Evolutionary conservation across 805 yeast species (phyloP).

Genomic region (Metschnikowia baotianmanensis): DNA sequence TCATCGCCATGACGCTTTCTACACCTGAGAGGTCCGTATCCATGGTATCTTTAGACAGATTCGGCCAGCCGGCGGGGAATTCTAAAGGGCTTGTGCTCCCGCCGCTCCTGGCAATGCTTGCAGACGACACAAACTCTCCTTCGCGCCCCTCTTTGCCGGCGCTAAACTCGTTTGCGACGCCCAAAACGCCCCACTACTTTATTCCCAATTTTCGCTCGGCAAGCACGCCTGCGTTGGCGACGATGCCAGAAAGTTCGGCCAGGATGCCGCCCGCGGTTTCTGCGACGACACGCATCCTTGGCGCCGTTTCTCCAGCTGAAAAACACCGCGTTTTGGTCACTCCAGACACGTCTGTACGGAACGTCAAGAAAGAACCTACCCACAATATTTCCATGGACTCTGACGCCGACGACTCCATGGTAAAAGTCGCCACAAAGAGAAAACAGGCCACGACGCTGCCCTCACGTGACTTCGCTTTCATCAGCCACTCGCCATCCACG

Average conservation of each 20-base stretch:
- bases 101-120: constrained; percentile 36
- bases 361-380: neutral
- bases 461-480: constrained; percentile 66
- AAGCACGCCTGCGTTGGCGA: constrained; percentile 9
- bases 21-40: constrained; percentile 36
- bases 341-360: neutral
- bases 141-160: constrained; percentile 27
- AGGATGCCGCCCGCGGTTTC: neutral
- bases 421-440: constrained; percentile 27
- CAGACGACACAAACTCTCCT: constrained; percentile 19
- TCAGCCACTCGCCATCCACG: constrained; percentile 88
- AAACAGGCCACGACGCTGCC: constrained; percentile 14
- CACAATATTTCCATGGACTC: constrained; percentile 8
- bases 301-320: neutral
- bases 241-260: neutral
- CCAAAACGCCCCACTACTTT: constrained; percentile 18
- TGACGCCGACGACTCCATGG: constrained; percentile 16
- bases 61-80: constrained; percentile 16
- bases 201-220: constrained; percentile 5
- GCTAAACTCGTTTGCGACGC: constrained; percentile 24
- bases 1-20: constrained; percentile 12
- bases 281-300: neutral
- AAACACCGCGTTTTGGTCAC: neutral
- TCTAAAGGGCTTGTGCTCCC: constrained; percentile 28
- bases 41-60: constrained; percentile 15